Evolutionary conservation across 345 rosid species (phyloP), one percentile per base, ranked within the genome.

Genomic region (Turnera subulata): DNA sequence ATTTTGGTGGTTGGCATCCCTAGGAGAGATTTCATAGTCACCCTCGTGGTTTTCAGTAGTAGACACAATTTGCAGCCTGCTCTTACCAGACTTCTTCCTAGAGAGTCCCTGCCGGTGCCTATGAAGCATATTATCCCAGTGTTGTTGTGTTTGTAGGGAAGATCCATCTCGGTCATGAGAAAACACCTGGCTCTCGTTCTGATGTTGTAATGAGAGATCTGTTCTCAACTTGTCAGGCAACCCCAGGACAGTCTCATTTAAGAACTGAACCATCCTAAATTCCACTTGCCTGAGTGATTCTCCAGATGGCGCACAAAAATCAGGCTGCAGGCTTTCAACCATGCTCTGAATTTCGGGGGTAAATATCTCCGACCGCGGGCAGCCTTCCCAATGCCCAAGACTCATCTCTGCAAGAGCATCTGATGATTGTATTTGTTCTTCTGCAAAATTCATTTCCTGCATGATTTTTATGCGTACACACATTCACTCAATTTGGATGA

Each of bases 251-350:
- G 86, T 81, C 12, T 68, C 72, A 51, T 86, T 88, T 59, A 92
- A 68, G 79, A 92, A 92, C 71, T 89, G 91, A 74, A 86, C 80
- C 85, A 86, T 83, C 58, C 98, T 80, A 58, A 86, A 88, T 65
- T 88, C 96, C 56, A 92, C 89, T 67, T 88, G 92, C 70, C 98
- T 80, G 11, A 92, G 85, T 46, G 98, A 92, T 76, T 92, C 95
- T 52, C 98, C 98, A 12, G 85, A 76, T 0, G 96, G 98, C 1
- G 89, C 82, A n/a, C 72, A 63, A 76, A 92, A 92, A 82, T 92
- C 96, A 53, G 98, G 96, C 71, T 88, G 89, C 16, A 73, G 74
- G 68, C 76, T 78, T 53, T 88, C 96, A n/a, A 80, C 80, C 26
- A 86, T 74, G 68, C 75, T 72, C 55, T 80, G 53, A 40, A 81